Conservation (phyloP, 2,329 filamentous ascomycete species). For the Graphium sp. region DNA sequence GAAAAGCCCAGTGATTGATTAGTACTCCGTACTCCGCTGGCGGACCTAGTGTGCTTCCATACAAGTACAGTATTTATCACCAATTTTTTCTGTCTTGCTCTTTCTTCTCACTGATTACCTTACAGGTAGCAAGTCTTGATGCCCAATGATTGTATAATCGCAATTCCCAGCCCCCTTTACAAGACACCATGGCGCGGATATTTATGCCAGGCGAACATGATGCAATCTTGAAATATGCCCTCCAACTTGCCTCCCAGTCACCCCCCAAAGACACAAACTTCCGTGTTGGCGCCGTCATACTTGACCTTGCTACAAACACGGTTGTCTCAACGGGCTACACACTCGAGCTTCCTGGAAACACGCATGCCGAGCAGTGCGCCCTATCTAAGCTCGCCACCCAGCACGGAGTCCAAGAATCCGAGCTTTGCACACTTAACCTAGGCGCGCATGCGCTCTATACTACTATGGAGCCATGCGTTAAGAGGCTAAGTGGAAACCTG, state of each 20-base stretch:
- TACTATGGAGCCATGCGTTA: slow-evolving; percentile 75
- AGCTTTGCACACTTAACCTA: neutral
- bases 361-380: slow-evolving; percentile 90
- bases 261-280: slow-evolving; percentile 84
- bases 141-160: slow-evolving; percentile 10
- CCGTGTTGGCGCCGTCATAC: slow-evolving; percentile 81
- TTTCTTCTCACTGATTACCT: too few relatives aligned
- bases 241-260: slow-evolving; percentile 36
- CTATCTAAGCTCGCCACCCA: slow-evolving; percentile 50
- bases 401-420: slow-evolving; percentile 2
- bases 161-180: neutral
- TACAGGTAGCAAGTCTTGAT: too few relatives aligned
- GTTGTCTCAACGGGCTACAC: slow-evolving; percentile 77
- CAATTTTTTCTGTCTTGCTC: too few relatives aligned
- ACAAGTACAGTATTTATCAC: too few relatives aligned
- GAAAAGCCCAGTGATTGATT: too few relatives aligned
- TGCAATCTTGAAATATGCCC: slow-evolving; percentile 48
- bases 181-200: neutral
- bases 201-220: slow-evolving; percentile 21
- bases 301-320: slow-evolving; percentile 35
- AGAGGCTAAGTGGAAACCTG: slow-evolving; percentile 56
- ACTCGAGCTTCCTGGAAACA: slow-evolving; percentile 79
- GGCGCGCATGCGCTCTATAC: slow-evolving; percentile 52
- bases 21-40: too few relatives aligned
- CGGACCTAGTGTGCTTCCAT: too few relatives aligned